These are phyloP conservation scores for Salix brachista DNA, from an alignment of 345 rosid species.

Conservation along the genomic window DNA sequence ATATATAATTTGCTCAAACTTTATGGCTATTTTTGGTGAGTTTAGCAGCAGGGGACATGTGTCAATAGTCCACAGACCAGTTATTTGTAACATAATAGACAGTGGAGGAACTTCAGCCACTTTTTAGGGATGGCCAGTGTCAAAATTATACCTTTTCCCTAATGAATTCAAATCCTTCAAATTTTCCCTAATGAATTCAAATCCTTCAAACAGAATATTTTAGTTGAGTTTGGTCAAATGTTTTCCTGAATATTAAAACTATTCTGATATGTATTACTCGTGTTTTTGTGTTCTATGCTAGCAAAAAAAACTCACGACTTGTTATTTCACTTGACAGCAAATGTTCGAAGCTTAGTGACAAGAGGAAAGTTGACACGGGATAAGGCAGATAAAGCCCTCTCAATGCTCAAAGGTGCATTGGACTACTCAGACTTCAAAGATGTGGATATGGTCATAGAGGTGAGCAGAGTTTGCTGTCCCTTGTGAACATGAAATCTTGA, in stretches of 20 bases:
- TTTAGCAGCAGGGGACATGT: too few relatives aligned
- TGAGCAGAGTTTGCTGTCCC: constrained; percentile 3
- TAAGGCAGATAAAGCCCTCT: constrained; percentile 68
- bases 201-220: too few relatives aligned
- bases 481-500: background rate
- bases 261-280: background rate
- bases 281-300: background rate
- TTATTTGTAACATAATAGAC: too few relatives aligned
- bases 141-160: too few relatives aligned
- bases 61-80: too few relatives aligned
- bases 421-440: constrained; percentile 81
- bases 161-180: too few relatives aligned
- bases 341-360: constrained; percentile 62
- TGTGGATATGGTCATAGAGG: constrained; percentile 98
- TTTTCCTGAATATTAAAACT: background rate
- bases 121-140: too few relatives aligned
- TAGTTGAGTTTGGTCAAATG: background rate
- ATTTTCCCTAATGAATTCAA: too few relatives aligned
- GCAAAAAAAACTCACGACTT: constrained; percentile 1
- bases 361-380: constrained; percentile 63
- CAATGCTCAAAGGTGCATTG: constrained; percentile 72
- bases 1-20: too few relatives aligned
- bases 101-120: too few relatives aligned
- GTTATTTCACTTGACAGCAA: constrained; percentile 45
- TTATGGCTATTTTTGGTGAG: too few relatives aligned